These are phyloP conservation scores for Stachybotrys chlorohalonatus DNA, from an alignment of 2,329 filamentous ascomycete species.

Conservation along the genomic window DNA sequence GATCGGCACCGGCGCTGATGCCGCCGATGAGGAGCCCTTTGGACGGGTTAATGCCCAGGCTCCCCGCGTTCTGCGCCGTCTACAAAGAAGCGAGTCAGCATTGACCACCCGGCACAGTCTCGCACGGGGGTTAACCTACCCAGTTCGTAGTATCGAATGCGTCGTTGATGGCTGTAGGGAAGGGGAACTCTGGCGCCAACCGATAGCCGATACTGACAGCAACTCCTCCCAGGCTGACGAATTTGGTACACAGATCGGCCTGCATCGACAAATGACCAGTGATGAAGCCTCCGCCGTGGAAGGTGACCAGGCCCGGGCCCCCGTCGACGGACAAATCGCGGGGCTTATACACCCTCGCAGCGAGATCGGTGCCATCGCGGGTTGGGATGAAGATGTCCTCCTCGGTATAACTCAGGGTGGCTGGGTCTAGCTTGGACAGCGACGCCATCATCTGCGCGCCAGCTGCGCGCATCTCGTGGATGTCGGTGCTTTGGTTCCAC, in stretches of 20 bases:
- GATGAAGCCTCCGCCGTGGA: constrained; percentile 18
- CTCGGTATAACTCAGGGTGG: constrained; percentile 8
- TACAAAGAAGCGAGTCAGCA: not conserved
- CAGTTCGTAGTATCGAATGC: constrained; percentile 17
- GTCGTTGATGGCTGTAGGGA: constrained; percentile 17
- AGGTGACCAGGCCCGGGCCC: constrained; percentile 14
- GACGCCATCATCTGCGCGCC: constrained; percentile 7
- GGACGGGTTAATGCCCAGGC: constrained; percentile 13
- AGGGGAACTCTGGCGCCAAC: constrained; percentile 17
- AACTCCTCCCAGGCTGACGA: constrained; percentile 15
- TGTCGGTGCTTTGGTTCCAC: constrained; percentile 13
- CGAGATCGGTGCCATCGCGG: constrained; percentile 10
- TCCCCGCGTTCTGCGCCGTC: constrained; percentile 6
- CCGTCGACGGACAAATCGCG: constrained; percentile 5
- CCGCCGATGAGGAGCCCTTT: constrained; percentile 17
- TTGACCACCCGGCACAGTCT: no score
- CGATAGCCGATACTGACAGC: constrained; percentile 17
- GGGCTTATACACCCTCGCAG: constrained; percentile 13
- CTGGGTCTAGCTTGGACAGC: constrained; percentile 5
- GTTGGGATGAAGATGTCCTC: constrained; percentile 13
- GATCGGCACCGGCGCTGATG: constrained; percentile 17
- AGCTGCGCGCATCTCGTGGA: constrained; percentile 9
- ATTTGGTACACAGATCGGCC: constrained; percentile 13
- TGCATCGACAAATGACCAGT: constrained; percentile 15
- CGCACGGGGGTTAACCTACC: constrained; percentile 3